Evolutionary conservation across 495 filamentous ascomycete species (phyloP), one percentile per base, ranked within the genome.

Genomic region (Patellaria atrata): DNA sequence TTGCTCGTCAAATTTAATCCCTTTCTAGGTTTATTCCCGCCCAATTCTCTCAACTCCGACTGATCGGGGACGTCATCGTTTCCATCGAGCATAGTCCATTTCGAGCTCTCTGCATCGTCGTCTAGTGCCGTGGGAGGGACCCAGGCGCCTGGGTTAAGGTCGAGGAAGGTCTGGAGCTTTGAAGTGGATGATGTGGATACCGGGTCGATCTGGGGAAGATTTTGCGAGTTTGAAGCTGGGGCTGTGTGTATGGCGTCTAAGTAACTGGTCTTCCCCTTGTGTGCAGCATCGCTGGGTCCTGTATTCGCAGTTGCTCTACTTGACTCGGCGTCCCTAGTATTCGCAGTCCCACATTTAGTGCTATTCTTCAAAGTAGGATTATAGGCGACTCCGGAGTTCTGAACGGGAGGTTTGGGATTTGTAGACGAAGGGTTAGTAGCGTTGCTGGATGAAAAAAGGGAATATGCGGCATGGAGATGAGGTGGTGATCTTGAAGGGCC

Each of bases 161-260:
- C 3, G 13, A 19, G 16, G 12, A 6, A n/a, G 12, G 12, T 12
- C 1, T 5, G 18, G 6, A 20, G 10, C 10, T 12, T n/a, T 35
- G 22, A n/a, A 12, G 23, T 11, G n/a, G 22, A 16, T 25, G 38
- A 8, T 40, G 30, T n/a, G n/a, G n/a, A n/a, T n/a, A n/a, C n/a
- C n/a, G n/a, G n/a, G n/a, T n/a, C n/a, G n/a, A n/a, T n/a, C n/a
- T n/a, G n/a, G n/a, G n/a, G n/a, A n/a, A n/a, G n/a, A n/a, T n/a
- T n/a, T n/a, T n/a, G n/a, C n/a, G n/a, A n/a, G n/a, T n/a, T n/a
- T n/a, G n/a, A n/a, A n/a, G n/a, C n/a, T n/a, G n/a, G n/a, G n/a
- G n/a, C n/a, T n/a, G n/a, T n/a, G n/a, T n/a, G n/a, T n/a, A n/a
- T n/a, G n/a, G n/a, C n/a, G n/a, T n/a, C n/a, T n/a, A n/a, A n/a